phyloP scores from a whole-genome alignment of 2,329 filamentous ascomycete species.

The Akanthomyces uredinophilus region DNA sequence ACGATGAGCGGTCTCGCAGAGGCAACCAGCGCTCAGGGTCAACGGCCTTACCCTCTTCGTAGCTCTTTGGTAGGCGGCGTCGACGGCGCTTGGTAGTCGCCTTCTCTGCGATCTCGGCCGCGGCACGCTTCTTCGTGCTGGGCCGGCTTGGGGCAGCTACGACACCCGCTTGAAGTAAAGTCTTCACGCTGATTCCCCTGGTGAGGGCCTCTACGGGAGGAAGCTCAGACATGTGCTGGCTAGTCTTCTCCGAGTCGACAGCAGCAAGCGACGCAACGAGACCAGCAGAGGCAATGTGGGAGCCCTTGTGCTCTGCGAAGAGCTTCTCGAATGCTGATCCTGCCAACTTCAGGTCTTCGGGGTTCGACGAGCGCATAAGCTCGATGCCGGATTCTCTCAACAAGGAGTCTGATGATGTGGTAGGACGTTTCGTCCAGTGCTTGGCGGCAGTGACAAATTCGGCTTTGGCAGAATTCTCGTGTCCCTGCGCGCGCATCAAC shows the following conservation, averaged over 20 bases:
- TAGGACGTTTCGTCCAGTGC: conserved; percentile 67
- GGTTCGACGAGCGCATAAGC: conserved; percentile 68
- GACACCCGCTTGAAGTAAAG: conserved; percentile 63
- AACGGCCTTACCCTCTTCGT: conserved; percentile 69
- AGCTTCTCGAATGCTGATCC: conserved; percentile 74
- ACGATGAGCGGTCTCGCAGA: conserved; percentile 80
- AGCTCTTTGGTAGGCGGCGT: conserved; percentile 65
- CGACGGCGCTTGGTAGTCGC: conserved; percentile 53
- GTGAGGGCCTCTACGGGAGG: conserved; percentile 59
- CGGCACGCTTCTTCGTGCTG: conserved; percentile 44
- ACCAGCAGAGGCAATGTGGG: conserved; percentile 70
- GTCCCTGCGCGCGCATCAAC: conserved; percentile 71
- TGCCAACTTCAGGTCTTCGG: conserved; percentile 64
- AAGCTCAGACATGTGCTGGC: conserved; percentile 51
- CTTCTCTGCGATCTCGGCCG: conserved; percentile 32
- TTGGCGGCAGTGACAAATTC: conserved; percentile 74
- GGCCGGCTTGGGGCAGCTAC: conserved; percentile 35
- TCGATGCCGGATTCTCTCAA: conserved; percentile 78
- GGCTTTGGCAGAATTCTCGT: conserved; percentile 63
- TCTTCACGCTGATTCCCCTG: conserved; percentile 52
- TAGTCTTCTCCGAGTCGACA: conserved; percentile 50
- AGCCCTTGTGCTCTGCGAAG: conserved; percentile 57
- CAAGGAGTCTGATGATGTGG: conserved; percentile 51
- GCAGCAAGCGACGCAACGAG: conserved; percentile 78
- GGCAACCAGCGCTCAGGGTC: conserved; percentile 94